Conservation (phyloP, 345 rosid species). For the Salix arbutifolia region DNA sequence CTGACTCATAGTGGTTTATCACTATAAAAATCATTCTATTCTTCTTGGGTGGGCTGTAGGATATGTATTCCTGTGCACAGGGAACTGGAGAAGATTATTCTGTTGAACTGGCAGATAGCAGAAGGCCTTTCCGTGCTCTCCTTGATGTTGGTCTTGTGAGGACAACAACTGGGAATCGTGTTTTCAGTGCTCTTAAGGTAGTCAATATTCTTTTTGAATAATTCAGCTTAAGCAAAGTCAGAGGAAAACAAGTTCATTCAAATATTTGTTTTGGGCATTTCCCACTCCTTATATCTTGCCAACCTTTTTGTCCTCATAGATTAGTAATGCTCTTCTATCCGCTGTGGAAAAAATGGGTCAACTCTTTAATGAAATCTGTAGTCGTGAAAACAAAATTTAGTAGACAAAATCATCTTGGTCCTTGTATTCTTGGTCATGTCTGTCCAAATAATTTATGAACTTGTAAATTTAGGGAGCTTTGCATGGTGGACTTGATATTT, state of each 20-base stretch:
- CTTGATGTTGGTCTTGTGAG: conserved; percentile 75
- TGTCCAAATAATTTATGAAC: background rate
- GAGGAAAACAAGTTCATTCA: background rate
- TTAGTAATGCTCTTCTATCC: background rate
- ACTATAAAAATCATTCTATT: too few relatives aligned
- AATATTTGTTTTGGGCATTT: background rate
- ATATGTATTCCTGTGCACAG: conserved; percentile 22
- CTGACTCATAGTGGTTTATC: background rate
- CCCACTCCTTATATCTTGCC: background rate
- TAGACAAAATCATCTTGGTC: background rate
- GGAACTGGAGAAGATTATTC: conserved; percentile 77
- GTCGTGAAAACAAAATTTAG: background rate
- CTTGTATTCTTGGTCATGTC: background rate
- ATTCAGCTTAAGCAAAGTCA: too few relatives aligned
- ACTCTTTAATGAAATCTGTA: background rate
- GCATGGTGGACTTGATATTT: conserved; percentile 86
- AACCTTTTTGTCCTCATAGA: background rate
- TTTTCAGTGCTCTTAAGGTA: conserved; percentile 76
- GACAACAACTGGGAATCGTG: conserved; percentile 77
- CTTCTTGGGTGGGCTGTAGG: background rate
- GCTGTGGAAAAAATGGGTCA: background rate
- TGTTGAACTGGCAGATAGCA: conserved; percentile 61
- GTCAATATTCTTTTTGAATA: background rate
- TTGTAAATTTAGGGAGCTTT: conserved; percentile 56
- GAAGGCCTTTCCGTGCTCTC: conserved; percentile 78